phyloP scores from a whole-genome alignment of 306 rosid genomes.

The Abrus pulchellus region DNA sequence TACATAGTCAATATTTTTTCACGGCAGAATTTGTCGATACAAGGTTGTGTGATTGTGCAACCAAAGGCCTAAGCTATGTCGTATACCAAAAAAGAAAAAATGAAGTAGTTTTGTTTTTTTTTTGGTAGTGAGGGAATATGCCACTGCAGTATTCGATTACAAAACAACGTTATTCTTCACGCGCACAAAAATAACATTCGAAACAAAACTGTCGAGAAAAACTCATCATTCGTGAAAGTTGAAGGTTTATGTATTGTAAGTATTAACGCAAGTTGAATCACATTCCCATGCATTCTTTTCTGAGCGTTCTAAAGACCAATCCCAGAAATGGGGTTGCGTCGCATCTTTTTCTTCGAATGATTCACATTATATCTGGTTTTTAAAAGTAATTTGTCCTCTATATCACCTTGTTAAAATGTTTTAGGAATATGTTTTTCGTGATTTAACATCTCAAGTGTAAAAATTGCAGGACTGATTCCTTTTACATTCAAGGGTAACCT shows the following conservation, averaged over 20 bases:
- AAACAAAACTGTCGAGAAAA: no score
- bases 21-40: no score
- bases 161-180: neutral
- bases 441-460: no score
- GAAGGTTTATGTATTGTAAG: constrained; percentile 34
- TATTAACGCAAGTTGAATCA: no score
- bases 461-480: no score
- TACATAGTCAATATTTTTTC: no score
- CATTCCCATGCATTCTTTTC: constrained; percentile 3
- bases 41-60: no score
- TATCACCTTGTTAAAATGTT: neutral
- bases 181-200: no score
- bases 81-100: no score
- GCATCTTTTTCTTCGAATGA: neutral
- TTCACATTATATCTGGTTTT: neutral
- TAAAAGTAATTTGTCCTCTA: neutral
- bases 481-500: no score
- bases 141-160: constrained; percentile 39
- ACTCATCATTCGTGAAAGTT: constrained; percentile 16
- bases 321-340: neutral
- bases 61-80: no score
- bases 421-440: neutral
- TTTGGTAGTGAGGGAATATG: constrained; percentile 25
- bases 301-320: constrained; percentile 1
- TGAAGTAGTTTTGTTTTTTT: neutral